Evolutionary conservation across 768 basidiomycete genomes (phyloP).

Genomic region (Candolleomyces eurysporus): DNA sequence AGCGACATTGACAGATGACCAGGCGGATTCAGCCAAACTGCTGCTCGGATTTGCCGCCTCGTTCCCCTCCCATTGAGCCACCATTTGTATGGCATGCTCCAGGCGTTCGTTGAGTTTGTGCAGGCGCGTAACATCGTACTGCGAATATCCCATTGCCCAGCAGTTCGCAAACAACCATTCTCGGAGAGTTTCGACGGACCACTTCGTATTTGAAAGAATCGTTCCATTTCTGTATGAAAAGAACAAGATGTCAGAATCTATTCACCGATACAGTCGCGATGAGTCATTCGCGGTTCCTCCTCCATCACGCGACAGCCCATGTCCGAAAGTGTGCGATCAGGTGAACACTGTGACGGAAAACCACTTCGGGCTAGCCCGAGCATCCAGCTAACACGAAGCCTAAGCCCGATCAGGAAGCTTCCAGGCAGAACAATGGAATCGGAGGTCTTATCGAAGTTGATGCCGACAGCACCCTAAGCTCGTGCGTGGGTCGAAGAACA

Average conservation of each 20-base stretch:
- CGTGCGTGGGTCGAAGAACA: too few species aligned
- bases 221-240: slow-evolving; percentile 50
- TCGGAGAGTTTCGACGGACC: slow-evolving; percentile 56
- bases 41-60: slow-evolving; percentile 1
- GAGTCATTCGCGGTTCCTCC: not conserved
- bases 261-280: slow-evolving; percentile 6
- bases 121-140: slow-evolving; percentile 43
- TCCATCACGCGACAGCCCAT: not conserved
- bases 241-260: slow-evolving; percentile 19
- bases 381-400: not conserved
- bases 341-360: too few species aligned
- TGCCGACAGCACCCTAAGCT: too few species aligned
- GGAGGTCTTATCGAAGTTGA: too few species aligned
- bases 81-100: slow-evolving; percentile 47
- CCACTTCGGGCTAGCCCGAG: too few species aligned
- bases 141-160: slow-evolving; percentile 61
- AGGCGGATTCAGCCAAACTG: not conserved
- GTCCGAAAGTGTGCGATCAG: too few species aligned
- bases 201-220: slow-evolving; percentile 46
- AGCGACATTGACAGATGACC: slow-evolving; percentile 4
- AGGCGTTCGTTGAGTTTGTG: slow-evolving; percentile 49
- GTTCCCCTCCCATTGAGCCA: slow-evolving; percentile 24
- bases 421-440: too few species aligned
- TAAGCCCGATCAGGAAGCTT: not conserved
- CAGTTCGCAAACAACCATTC: slow-evolving; percentile 56